A percentile compares a stretch with the other conserved stretches of the same genome.
Evolutionary conservation across 2,329 filamentous ascomycete genomes (phyloP).

Genomic region (Monosporascus cannonballus): DNA sequence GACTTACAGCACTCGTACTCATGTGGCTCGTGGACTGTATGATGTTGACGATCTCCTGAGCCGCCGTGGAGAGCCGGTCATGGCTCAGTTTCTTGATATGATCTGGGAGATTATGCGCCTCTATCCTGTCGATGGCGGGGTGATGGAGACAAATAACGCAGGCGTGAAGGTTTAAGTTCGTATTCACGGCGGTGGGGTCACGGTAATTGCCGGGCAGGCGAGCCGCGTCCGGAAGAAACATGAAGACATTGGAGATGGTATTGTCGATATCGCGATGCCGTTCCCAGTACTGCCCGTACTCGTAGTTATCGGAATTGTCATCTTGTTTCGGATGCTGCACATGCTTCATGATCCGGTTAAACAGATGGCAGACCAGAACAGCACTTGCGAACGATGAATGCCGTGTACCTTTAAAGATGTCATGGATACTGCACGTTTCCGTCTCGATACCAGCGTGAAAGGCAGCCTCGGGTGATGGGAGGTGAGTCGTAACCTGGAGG

Average conservation of each 20-base stretch:
- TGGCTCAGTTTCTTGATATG: conserved; percentile 65
- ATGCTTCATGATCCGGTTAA: conserved; percentile 76
- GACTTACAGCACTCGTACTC: conserved; percentile 58
- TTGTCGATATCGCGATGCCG: conserved; percentile 80
- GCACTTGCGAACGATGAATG: conserved; percentile 70
- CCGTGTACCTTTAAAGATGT: conserved; percentile 54
- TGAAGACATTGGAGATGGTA: conserved; percentile 67
- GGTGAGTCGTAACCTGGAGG: conserved; percentile 61
- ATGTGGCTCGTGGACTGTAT: conserved; percentile 72
- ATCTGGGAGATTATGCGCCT: conserved; percentile 61
- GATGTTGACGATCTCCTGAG: conserved; percentile 77
- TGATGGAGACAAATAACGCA: conserved; percentile 85
- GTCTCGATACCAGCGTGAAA: conserved; percentile 63
- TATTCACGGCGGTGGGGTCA: conserved; percentile 70
- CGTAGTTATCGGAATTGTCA: conserved; percentile 68
- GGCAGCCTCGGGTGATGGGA: conserved; percentile 75
- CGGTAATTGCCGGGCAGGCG: conserved; percentile 63
- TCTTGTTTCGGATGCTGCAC: conserved; percentile 65
- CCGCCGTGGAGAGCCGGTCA: conserved; percentile 68
- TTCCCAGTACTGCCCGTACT: conserved; percentile 75
- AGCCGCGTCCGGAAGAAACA: conserved; percentile 70
- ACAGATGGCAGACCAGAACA: conserved; percentile 68
- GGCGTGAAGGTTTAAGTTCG: conserved; percentile 85
- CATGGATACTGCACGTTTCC: conserved; percentile 55
- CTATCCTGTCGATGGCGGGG: conserved; percentile 77